Percentiles rank a stretch among this genome's conserved stretches.
phyloP scores from a whole-genome alignment of 2,329 filamentous ascomycete genomes.

The Fusarium sp. region DNA sequence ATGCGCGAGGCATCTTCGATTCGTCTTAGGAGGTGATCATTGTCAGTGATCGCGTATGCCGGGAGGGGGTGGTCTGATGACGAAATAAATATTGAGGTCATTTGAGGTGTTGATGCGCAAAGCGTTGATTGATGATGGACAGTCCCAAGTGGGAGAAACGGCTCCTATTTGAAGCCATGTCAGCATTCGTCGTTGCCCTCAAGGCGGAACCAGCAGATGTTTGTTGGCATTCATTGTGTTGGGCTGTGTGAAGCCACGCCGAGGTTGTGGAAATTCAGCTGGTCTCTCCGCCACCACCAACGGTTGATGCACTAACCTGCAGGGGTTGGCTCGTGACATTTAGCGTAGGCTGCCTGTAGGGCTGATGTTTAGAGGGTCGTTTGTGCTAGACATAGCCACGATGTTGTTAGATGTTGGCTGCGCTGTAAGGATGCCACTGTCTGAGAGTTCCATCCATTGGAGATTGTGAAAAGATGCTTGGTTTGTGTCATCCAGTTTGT shows the following conservation, averaged over 20 bases:
- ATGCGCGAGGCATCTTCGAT: constrained; percentile 33
- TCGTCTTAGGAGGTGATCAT: constrained; percentile 33
- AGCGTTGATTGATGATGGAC: not conserved
- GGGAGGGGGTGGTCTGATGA: constrained; percentile 21
- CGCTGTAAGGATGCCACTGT: not conserved
- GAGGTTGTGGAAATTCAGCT: constrained; percentile 17
- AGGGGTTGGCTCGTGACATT: not conserved
- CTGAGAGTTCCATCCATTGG: not conserved
- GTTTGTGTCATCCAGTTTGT: not conserved
- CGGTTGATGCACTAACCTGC: not conserved
- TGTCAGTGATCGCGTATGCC: constrained; percentile 28
- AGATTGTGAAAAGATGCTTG: not conserved
- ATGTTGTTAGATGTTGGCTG: not conserved
- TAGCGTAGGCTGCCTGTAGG: constrained; percentile 17
- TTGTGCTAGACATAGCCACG: not conserved
- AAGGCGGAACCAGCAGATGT: not conserved
- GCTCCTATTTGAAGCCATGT: constrained; percentile 24
- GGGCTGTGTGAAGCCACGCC: constrained; percentile 13
- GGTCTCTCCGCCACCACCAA: constrained; percentile 16
- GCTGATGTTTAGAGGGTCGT: not conserved
- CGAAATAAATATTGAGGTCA: not conserved
- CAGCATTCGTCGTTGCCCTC: not conserved
- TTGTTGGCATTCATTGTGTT: not conserved
- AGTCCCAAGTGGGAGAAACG: not conserved
- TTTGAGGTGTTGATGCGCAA: not conserved